Base-by-base conservation (phyloP, 495 filamentous ascomycete genomes). In the Penicillium canariense region DNA sequence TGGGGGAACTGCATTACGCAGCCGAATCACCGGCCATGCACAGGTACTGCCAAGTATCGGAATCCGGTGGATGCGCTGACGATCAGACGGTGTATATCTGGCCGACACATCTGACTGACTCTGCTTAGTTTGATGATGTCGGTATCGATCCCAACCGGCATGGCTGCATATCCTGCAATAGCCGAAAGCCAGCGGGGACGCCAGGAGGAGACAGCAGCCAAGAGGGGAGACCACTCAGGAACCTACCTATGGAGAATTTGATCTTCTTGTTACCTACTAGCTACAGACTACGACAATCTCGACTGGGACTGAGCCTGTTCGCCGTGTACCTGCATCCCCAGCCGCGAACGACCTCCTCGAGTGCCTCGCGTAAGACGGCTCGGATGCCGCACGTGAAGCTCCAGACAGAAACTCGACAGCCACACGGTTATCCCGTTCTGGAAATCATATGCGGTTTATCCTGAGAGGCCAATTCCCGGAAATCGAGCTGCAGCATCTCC, bases 301-400 rank as follows among this genome's bases (percentile, higher is more conserved):
- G 10, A 27, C 7, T 11, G 12, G 31, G 28, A 34, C 11, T 30
- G 22, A 55, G 30, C 18, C 30, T 22, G 30, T 8, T 18, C 39
- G 15, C 43, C n/a, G 26, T 35, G 59, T 55, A 62, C 59, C 55
- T 62, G 59, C 56, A 60, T 63, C 18, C 23, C 22, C 15, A 8
- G 57, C 23, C 22, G 36, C 48, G 26, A 52, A 31, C 23, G 45
- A n/a, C 20, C 26, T 2, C n/a, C 25, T 25, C 44, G 28, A 46
- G 46, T 51, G 46, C 52, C 52, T 60, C 56, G 60, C 52, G 50
- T 59, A 11, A 39, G 46, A 52, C 50, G 18, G 46, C 32, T 40
- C 15, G 32, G 42, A 48, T 35, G n/a, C 50, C 30, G 48, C 52
- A 35, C 43, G 9, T 28, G 50, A 40, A 47, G 30, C 43, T 50